Conservation (phyloP, 495 filamentous ascomycete genomes). For the Xylaria flabelliformis region DNA sequence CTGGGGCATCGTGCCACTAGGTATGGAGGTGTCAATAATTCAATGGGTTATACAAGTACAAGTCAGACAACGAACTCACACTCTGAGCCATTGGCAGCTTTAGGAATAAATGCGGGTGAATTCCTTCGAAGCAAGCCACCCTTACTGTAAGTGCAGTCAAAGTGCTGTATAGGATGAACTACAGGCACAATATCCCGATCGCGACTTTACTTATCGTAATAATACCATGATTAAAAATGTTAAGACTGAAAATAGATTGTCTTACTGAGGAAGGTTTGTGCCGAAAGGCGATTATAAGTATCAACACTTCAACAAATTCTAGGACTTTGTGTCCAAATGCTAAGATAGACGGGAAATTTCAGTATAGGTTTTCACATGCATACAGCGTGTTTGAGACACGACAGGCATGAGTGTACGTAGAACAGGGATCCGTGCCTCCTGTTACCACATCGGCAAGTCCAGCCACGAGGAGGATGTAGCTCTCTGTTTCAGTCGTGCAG, state of each 20-base stretch:
- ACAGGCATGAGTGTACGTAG: neutral
- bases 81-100: constrained; percentile 20
- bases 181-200: neutral
- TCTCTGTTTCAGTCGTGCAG: constrained; percentile 15
- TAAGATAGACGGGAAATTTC: neutral
- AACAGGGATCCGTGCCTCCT: neutral
- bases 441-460: neutral
- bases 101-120: neutral
- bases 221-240: neutral
- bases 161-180: neutral
- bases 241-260: neutral
- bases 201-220: neutral
- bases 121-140: neutral
- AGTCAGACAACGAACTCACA: neutral
- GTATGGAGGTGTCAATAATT: constrained; percentile 8
- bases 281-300: constrained; percentile 15
- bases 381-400: constrained; percentile 15
- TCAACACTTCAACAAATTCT: neutral
- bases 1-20: constrained; percentile 50
- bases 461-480: constrained; percentile 1
- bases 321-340: constrained; percentile 1
- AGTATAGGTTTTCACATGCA: constrained; percentile 1
- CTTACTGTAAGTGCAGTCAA: neutral
- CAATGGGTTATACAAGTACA: neutral
- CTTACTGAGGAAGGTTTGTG: neutral